Evolutionary conservation across 257 asterid species (phyloP), one percentile per base, ranked within the genome.

Genomic region (Capsicum chinense): DNA sequence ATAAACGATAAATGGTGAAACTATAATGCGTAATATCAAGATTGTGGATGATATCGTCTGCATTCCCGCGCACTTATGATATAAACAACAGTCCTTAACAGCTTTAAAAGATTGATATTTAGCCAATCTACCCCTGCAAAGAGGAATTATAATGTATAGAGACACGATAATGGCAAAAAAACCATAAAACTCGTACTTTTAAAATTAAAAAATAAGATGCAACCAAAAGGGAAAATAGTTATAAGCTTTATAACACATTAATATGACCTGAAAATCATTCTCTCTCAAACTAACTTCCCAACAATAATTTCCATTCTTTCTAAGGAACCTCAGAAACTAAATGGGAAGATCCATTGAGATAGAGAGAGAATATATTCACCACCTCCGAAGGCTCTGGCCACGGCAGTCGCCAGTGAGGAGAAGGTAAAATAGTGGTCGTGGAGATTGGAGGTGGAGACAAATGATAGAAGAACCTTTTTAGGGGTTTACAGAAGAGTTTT

Each of bases 41-140:
- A 83, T 78, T 84, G 57, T 19, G 33, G 62, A 67, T 44, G 81
- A 50, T 68, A 74, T 81, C 17, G 83, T 47, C 73, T 89, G 87
- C 88, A 89, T 87, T 86, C 85, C 66, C 83, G 84, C 44, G 39
- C 91, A 86, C 79, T 80, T 78, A 57, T 89, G 87, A 21, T 74
- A 56, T 76, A 48, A 68, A 33, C 52, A 78, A 73, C 35, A 81
- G 68, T 76, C 8, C 26, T 58, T 62, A 62, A 81, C 76, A 63
- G 16, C 59, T 81, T 39, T 5, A 62, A 44, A 44, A 81, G 60
- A 42, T 62, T 33, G 73, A 62, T 44, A 26, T n/a, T 44, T 62
- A n/a, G 5, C 62, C 60, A 59, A 81, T 50, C 59, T 21, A 21
- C 56, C 62, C 84, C 84, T 81, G 60, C 60, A 62, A 64, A 26